Conservation (phyloP, 2,329 filamentous ascomycete genomes). For the Diaporthe helianthi region DNA sequence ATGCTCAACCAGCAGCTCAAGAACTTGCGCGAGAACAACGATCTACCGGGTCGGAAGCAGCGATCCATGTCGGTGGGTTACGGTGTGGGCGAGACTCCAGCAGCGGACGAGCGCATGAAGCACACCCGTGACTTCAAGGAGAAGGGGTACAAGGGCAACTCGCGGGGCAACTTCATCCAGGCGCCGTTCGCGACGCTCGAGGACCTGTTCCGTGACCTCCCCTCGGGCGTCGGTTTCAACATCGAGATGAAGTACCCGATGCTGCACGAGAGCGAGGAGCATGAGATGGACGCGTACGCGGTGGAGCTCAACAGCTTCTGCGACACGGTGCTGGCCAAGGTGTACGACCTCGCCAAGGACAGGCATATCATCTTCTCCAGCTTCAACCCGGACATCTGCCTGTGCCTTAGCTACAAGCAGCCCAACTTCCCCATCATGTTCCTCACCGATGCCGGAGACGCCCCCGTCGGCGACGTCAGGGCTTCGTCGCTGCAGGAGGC, state of each 20-base stretch:
- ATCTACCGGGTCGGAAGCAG: constrained; percentile 45
- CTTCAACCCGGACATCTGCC: constrained; percentile 96
- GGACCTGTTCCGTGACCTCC: constrained; percentile 87
- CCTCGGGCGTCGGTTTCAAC: constrained; percentile 88
- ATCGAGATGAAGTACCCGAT: constrained; percentile 99
- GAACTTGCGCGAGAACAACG: constrained; percentile 43
- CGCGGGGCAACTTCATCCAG: constrained; percentile 92
- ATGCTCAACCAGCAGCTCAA: constrained; percentile 41
- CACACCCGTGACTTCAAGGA: constrained; percentile 94
- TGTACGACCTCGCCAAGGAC: constrained; percentile 82
- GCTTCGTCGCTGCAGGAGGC: constrained; percentile 94
- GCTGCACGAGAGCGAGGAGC: constrained; percentile 92
- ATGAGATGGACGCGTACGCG: constrained; percentile 96
- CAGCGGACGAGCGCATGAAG: constrained; percentile 85
- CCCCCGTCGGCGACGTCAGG: constrained; percentile 82
- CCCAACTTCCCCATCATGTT: constrained; percentile 96
- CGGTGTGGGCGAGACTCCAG: constrained; percentile 45
- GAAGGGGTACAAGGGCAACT: constrained; percentile 96
- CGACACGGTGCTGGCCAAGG: constrained; percentile 87
- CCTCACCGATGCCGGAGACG: constrained; percentile 86
- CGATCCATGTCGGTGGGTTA: constrained; percentile 64
- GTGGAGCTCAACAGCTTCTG: constrained; percentile 97
- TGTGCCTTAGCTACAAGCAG: constrained; percentile 95
- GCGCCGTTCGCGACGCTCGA: constrained; percentile 94
- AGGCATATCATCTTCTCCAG: constrained; percentile 97